Conservation (phyloP, 2,329 filamentous ascomycete genomes). For the Aspergillus spinulosporus region DNA sequence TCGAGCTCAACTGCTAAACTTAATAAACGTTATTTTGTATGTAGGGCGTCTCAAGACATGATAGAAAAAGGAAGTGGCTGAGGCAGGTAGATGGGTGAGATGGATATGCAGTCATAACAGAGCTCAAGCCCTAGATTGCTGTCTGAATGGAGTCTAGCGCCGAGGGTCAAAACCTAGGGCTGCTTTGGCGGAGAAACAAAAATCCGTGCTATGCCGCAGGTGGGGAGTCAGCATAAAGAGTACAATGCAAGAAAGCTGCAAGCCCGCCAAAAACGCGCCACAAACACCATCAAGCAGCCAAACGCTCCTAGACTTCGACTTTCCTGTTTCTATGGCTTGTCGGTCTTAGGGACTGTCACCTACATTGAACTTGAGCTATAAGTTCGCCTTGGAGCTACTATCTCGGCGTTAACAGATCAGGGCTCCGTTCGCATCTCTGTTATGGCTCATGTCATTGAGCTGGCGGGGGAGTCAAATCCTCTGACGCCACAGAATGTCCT, state of each 20-base stretch:
- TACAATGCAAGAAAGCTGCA: background rate
- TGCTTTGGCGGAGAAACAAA: slow-evolving; percentile 25
- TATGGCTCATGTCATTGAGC: slow-evolving; percentile 75
- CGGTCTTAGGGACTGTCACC: slow-evolving; percentile 2
- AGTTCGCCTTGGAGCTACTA: slow-evolving; percentile 8
- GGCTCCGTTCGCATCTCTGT: slow-evolving; percentile 21
- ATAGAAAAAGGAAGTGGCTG: no score
- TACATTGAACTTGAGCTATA: slow-evolving; percentile 8
- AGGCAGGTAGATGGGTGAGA: background rate
- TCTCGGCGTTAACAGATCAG: slow-evolving; percentile 2
- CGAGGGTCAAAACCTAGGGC: slow-evolving; percentile 35
- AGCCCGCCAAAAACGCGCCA: background rate
- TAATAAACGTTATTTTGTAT: no score
- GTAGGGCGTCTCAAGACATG: no score
- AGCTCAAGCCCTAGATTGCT: slow-evolving; percentile 25
- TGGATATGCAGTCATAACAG: no score
- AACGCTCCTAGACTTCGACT: background rate
- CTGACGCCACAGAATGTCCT: slow-evolving; percentile 65
- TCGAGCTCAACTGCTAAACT: no score
- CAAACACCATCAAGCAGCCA: background rate
- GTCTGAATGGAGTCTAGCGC: slow-evolving; percentile 16
- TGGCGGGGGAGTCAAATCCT: slow-evolving; percentile 76
- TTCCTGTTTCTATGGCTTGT: slow-evolving; percentile 11
- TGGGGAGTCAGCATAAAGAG: slow-evolving; percentile 18
- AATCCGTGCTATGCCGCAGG: slow-evolving; percentile 22